phyloP scores from a whole-genome alignment of 129 eudicot genomes.

The carrot (Daucus carota) region DNA sequence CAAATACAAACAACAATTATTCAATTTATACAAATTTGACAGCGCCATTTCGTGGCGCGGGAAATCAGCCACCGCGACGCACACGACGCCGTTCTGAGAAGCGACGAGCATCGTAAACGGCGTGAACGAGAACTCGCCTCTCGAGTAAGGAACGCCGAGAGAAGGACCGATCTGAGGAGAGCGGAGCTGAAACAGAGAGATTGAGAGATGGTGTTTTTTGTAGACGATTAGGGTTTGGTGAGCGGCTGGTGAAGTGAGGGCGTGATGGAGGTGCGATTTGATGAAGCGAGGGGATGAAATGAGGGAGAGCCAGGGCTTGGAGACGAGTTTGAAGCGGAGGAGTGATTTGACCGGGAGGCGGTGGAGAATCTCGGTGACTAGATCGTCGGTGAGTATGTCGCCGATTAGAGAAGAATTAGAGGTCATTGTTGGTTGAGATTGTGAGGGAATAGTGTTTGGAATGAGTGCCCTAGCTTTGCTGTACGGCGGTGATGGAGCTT shows the following conservation, averaged over 20 bases:
- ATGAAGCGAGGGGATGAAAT: background rate
- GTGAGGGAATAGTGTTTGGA: too few species aligned
- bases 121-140: background rate
- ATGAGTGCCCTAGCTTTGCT: too few species aligned
- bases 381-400: background rate
- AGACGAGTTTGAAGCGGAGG: background rate
- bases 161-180: background rate
- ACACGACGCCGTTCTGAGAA: background rate
- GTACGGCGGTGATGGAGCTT: too few species aligned
- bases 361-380: background rate
- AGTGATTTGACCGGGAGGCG: background rate
- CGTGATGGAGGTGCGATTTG: background rate
- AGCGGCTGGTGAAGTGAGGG: background rate
- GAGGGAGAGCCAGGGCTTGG: background rate
- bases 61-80: background rate
- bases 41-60: background rate
- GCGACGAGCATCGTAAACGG: background rate
- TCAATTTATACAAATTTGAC: background rate
- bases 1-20: background rate
- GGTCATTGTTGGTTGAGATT: too few species aligned
- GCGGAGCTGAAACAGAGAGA: background rate
- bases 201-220: background rate
- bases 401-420: too few species aligned
- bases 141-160: background rate
- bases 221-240: background rate